Evolutionary conservation across 805 yeast genomes (phyloP).

Genomic region (Lachancea lanzarotensis): DNA sequence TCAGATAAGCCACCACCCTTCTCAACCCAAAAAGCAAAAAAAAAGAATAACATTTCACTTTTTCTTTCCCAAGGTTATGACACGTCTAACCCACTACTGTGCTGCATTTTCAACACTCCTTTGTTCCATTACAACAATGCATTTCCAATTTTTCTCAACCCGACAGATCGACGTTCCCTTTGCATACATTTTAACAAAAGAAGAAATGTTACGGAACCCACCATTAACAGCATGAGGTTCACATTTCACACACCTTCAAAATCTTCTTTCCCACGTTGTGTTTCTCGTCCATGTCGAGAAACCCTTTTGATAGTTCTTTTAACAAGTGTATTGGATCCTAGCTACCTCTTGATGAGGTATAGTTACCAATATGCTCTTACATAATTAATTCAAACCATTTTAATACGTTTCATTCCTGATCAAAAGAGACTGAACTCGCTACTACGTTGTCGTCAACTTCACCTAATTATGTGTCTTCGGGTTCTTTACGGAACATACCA

Average conservation of each 20-base stretch:
- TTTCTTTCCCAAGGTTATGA: too few relatives aligned
- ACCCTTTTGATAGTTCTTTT: not conserved
- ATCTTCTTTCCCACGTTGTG: not conserved
- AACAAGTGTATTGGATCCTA: not conserved
- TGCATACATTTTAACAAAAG: constrained; percentile 1
- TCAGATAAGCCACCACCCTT: not conserved
- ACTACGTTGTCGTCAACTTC: not conserved
- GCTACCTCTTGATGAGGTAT: not conserved
- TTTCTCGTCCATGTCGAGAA: not conserved
- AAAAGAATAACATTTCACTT: not conserved
- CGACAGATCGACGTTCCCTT: constrained; percentile 8
- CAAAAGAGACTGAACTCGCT: too few relatives aligned
- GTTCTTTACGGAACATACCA: not conserved
- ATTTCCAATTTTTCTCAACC: not conserved
- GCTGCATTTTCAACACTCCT: constrained; percentile 6
- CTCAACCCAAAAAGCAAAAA: too few relatives aligned
- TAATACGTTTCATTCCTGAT: too few relatives aligned
- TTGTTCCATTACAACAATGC: constrained; percentile 5
- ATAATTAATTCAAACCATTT: not conserved
- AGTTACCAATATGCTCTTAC: not conserved
- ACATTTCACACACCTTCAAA: not conserved
- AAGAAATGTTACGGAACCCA: too few relatives aligned
- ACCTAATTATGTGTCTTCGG: not conserved
- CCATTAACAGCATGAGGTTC: too few relatives aligned
- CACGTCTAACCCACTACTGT: too few relatives aligned